These are phyloP conservation scores for Metschnikowia baotianmanensis DNA, from an alignment of 805 yeast species.

Conservation along the genomic window DNA sequence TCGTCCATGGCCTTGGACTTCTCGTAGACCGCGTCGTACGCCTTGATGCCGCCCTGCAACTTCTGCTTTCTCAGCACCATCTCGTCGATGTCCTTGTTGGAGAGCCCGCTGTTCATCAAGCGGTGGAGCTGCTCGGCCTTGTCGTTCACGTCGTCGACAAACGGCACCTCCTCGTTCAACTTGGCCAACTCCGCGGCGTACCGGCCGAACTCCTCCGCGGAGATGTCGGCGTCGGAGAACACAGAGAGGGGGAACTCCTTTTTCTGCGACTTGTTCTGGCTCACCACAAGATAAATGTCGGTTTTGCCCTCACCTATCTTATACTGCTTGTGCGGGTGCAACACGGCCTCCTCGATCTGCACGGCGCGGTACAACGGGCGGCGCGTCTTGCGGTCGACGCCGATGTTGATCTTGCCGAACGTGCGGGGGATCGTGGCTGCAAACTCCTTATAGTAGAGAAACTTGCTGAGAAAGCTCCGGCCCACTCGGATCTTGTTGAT, in stretches of 20 bases:
- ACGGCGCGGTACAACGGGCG: slow-evolving; percentile 78
- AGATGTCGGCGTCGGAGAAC: slow-evolving; percentile 74
- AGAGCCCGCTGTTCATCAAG: slow-evolving; percentile 64
- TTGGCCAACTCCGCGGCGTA: slow-evolving; percentile 62
- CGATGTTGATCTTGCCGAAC: slow-evolving; percentile 81
- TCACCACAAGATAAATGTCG: slow-evolving; percentile 60
- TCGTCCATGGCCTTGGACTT: slow-evolving; percentile 71
- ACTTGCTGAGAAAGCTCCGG: slow-evolving; percentile 69
- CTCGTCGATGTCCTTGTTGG: slow-evolving; percentile 70
- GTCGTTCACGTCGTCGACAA: slow-evolving; percentile 58
- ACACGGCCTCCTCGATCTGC: slow-evolving; percentile 63
- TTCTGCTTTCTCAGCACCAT: slow-evolving; percentile 73
- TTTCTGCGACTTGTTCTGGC: slow-evolving; percentile 76
- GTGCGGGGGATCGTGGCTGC: slow-evolving; percentile 67
- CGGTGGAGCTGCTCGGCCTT: slow-evolving; percentile 61
- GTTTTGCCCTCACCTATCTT: slow-evolving; percentile 42
- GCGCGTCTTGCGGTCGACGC: slow-evolving; percentile 60
- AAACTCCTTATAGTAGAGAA: slow-evolving; percentile 80
- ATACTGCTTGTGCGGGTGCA: slow-evolving; percentile 41
- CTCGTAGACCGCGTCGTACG: slow-evolving; percentile 66
- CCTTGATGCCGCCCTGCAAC: slow-evolving; percentile 46
- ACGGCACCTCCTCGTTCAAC: slow-evolving; percentile 58
- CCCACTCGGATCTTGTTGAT: slow-evolving; percentile 75
- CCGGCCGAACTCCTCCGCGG: slow-evolving; percentile 67
- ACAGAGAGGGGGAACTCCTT: slow-evolving; percentile 74